These are phyloP conservation scores for Ricinus communis DNA, from an alignment of 345 rosid genomes.

Conservation along the genomic window DNA sequence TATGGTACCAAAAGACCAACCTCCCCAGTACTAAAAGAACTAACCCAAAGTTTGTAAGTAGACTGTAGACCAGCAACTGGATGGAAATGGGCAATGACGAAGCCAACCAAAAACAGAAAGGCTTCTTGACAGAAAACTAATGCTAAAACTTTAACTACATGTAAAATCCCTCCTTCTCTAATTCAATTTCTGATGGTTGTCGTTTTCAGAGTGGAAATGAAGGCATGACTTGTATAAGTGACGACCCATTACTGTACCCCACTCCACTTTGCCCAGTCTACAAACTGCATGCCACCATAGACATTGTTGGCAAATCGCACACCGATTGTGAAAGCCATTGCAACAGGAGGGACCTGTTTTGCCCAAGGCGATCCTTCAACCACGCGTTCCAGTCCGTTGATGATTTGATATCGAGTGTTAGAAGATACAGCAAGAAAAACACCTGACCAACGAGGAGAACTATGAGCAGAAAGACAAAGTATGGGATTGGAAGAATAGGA, in stretches of 20 bases:
- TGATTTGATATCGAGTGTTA: constrained; percentile 72
- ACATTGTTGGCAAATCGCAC: constrained; percentile 81
- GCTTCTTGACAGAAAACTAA: background rate
- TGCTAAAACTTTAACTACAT: background rate
- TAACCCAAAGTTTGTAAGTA: background rate
- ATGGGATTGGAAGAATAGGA: background rate
- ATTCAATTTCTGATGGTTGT: background rate
- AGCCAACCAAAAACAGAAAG: background rate
- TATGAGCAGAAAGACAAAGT: background rate
- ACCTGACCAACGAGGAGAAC: constrained; percentile 38
- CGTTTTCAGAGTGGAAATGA: background rate
- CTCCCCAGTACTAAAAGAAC: background rate
- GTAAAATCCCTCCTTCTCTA: background rate
- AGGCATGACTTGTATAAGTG: background rate
- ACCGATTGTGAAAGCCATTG: constrained; percentile 84
- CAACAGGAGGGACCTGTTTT: constrained; percentile 64
- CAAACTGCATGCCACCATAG: constrained; percentile 90
- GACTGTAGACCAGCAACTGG: background rate
- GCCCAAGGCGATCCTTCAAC: constrained; percentile 76
- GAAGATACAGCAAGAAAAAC: constrained; percentile 81
- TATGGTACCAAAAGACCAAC: background rate
- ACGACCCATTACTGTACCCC: constrained; percentile 1
- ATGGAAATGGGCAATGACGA: background rate
- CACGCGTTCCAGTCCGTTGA: constrained; percentile 71
- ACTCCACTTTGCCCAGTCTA: constrained; percentile 56